Evolutionary conservation across 2,329 filamentous ascomycete genomes (phyloP), one percentile per base, ranked within the genome.

Genomic region (Penicillium griseofulvum): DNA sequence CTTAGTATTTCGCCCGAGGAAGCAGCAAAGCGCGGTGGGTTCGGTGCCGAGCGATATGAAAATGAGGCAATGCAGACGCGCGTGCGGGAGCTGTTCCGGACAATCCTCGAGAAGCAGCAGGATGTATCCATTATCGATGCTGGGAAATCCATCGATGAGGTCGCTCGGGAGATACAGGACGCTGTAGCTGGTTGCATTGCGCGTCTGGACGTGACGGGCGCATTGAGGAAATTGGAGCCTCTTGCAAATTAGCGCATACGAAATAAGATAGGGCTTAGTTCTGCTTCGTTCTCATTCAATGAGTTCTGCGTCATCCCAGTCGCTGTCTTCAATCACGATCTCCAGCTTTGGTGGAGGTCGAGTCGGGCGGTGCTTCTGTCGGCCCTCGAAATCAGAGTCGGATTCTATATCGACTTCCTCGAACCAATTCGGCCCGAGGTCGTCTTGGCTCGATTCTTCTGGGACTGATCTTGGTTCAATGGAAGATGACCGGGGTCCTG

Each of bases 1-100:
- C 81, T 99, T 31, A 90, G 94, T 68, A 83, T 97, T 48, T 84
- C 87, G 7, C 84, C 90, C 34, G 83, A 86, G 46, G 83, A 86
- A 56, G 91, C 91, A 10, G 83, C 83, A 29, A 81, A 81, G 64
- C 81, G 94, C 17, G 91, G 91, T n/a, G 93, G 91, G 0, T 99
- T 87, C 79, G 94, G 94, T 1, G 83, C 81, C 17, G 94, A 99
- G 79, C 81, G 90, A 59, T 99, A 97, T 68, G 94, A 99, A 77
- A 88, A 85, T 70, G 83, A 82, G 56, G 85, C 87, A 67, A 89
- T 96, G 84, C 94, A 99, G 76, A 79, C 81, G 57, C 82, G 85
- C 10, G 94, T 97, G 14, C 78, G 90, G 19, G 82, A 86, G 58
- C 71, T 95, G 47, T 97, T 96, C 71, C 81, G 75, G 38, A 76